These are phyloP conservation scores for Eremothecium sinecaudum DNA, from an alignment of 1,139 yeast genomes.

Conservation along the genomic window DNA sequence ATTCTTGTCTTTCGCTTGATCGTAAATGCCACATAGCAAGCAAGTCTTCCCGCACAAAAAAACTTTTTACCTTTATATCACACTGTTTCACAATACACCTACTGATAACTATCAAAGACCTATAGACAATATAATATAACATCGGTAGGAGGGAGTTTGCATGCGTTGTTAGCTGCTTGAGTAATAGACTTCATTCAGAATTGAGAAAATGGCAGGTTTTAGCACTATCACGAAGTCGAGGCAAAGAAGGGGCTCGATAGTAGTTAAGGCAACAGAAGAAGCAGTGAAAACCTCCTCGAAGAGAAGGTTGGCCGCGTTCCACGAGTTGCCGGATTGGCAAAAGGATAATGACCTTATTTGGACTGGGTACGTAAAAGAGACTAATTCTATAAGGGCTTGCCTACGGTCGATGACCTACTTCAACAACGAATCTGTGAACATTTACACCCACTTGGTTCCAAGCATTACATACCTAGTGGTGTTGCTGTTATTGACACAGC, in stretches of 20 bases:
- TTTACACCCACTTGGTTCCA: constrained; percentile 72
- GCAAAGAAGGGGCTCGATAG: neutral
- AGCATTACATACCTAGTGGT: constrained; percentile 36
- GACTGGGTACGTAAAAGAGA: constrained; percentile 65
- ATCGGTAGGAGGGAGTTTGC: no score
- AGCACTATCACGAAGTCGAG: neutral
- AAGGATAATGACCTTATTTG: constrained; percentile 69
- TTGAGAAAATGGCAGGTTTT: neutral
- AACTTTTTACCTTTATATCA: no score
- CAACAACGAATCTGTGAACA: constrained; percentile 78
- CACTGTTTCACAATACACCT: no score
- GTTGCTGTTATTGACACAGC: constrained; percentile 25
- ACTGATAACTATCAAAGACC: no score
- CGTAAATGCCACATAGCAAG: no score
- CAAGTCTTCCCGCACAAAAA: no score
- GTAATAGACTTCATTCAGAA: no score
- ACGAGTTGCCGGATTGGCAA: constrained; percentile 72
- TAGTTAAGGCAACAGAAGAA: neutral
- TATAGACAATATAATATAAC: no score
- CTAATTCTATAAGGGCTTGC: constrained; percentile 45
- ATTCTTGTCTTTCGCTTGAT: no score
- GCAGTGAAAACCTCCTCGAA: neutral
- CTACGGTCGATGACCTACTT: constrained; percentile 50
- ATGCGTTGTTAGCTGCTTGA: no score
- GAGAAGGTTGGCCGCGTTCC: constrained; percentile 27